Base-by-base conservation (phyloP, 306 rosid genomes). In the Carpinus viminea region DNA sequence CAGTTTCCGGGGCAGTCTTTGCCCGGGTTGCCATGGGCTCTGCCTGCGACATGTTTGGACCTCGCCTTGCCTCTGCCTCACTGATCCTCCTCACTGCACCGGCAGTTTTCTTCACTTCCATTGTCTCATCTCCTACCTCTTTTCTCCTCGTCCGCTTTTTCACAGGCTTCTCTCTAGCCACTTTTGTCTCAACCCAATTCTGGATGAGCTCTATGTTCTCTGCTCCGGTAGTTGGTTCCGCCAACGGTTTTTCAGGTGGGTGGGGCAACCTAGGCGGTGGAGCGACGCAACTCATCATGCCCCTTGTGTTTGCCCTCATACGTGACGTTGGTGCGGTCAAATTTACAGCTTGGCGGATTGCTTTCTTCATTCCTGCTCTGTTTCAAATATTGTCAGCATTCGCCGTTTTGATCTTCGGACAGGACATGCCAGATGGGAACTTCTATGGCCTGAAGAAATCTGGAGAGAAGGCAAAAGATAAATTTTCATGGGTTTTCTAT, bases 181-280 rank as follows among this genome's bases (percentile, higher is more conserved):
- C 94, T 8, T 94, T 94, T 46, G 95, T 94, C 61, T 92, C 98
- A n/a, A 92, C 96, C 1, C 95, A 92, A 38, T 94, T 90, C 87
- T 94, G 95, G 98, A 94, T 92, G 98, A 94, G 95, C 85, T 92
- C 98, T 12, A 92, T 92, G 97, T 94, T 94, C 75, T 88, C 97
- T 0, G 48, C 93, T 3, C 86, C 84, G 1, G 90, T 92, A 0
- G 96, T 94, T 41, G 98, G 92, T 28, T 50, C 88, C 8, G 97
- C 97, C 53, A 94, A 91, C 24, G 96, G 96, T 0, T 64, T 94
- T 8, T 68, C 97, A 0, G 97, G 86, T 12, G 98, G 97, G 0
- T 94, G 97, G 98, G 97, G 98, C 0, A 94, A 94, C 87, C 82
- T 94, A 2, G 97, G 97, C 4, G 98, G 97, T 36, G 98, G 97